A percentile compares a stretch with the other conserved stretches of the same genome.
Conservation (phyloP, 208 protist genomes). For the Trypanosoma melophagium region DNA sequence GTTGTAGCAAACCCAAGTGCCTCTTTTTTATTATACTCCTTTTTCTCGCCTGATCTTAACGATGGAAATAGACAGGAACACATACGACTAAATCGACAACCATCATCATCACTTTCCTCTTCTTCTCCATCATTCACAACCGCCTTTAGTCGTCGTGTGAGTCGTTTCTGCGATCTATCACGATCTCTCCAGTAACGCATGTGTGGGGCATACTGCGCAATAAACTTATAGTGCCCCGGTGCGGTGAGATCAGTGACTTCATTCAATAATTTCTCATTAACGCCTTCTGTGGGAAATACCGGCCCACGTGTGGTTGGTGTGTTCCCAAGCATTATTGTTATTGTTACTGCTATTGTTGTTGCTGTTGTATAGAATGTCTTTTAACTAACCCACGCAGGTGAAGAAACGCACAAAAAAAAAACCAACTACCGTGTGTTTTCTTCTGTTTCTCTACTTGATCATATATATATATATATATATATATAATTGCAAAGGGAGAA, state of each 20-base stretch:
- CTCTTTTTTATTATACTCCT: too few relatives aligned
- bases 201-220: background rate
- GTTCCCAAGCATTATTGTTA: too few relatives aligned
- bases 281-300: too few relatives aligned
- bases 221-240: constrained; percentile 7
- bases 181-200: constrained; percentile 13
- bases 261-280: background rate
- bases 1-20: constrained; percentile 63
- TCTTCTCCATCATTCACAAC: background rate
- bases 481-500: background rate
- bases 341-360: too few relatives aligned
- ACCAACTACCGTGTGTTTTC: background rate
- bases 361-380: too few relatives aligned
- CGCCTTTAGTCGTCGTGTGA: constrained; percentile 5
- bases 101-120: constrained; percentile 8
- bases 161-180: background rate
- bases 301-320: too few relatives aligned
- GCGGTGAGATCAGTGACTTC: constrained; percentile 21
- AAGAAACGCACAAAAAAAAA: constrained; percentile 4
- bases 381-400: too few relatives aligned
- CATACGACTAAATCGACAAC: background rate
- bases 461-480: background rate
- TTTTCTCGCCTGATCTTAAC: too few relatives aligned
- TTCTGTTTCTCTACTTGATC: background rate
- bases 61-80: background rate